Conservation (phyloP, 2,329 filamentous ascomycete species). For the Penicillium glabrum region DNA sequence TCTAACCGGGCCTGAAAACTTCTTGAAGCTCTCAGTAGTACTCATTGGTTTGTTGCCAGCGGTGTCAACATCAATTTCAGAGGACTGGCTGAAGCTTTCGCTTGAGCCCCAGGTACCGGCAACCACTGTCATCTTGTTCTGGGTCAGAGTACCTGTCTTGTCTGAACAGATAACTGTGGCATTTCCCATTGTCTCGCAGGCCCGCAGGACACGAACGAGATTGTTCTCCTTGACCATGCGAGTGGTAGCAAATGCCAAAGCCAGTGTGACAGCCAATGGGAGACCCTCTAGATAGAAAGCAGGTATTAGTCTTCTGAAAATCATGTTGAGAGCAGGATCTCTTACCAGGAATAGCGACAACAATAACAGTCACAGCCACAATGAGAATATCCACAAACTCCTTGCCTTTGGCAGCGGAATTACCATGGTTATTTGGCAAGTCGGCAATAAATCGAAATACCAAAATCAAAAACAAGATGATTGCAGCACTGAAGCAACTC, state of each 20-base stretch:
- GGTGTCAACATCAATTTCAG: constrained; percentile 16
- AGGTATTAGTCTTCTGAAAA: not conserved
- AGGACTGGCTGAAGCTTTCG: constrained; percentile 54
- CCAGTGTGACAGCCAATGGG: constrained; percentile 74
- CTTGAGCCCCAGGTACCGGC: constrained; percentile 66
- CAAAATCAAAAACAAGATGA: constrained; percentile 78
- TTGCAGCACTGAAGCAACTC: constrained; percentile 53
- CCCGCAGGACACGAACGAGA: constrained; percentile 71
- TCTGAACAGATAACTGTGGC: constrained; percentile 79
- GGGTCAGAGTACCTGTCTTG: constrained; percentile 73
- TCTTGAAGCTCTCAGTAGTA: constrained; percentile 29
- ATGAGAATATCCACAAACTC: constrained; percentile 75
- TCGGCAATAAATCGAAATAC: constrained; percentile 80
- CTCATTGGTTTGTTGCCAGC: constrained; percentile 13
- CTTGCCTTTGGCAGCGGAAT: constrained; percentile 73
- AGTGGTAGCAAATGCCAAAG: constrained; percentile 73
- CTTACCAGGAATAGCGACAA: constrained; percentile 68
- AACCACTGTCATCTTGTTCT: constrained; percentile 75
- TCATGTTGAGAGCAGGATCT: constrained; percentile 25
- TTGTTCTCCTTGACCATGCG: constrained; percentile 78
- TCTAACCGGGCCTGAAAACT: constrained; percentile 32
- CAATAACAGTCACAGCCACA: constrained; percentile 75
- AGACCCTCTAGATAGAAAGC: constrained; percentile 58
- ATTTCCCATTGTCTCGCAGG: constrained; percentile 80
- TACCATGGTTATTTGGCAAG: constrained; percentile 53